Conservation (phyloP, 2,329 filamentous ascomycete genomes). For the Xylaria sp. region DNA sequence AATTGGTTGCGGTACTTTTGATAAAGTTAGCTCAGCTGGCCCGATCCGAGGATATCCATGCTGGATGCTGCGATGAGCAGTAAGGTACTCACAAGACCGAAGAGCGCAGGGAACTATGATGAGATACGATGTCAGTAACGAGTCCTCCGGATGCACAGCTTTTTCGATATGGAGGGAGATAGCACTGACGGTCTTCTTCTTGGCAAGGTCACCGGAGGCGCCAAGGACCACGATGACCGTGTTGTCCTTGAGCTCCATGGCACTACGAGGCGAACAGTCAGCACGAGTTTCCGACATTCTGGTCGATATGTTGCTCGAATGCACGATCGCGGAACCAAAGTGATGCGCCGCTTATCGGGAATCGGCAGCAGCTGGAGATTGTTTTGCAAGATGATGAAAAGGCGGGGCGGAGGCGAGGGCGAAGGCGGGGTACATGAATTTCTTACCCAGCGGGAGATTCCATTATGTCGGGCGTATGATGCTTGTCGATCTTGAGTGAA, state of each 20-base stretch:
- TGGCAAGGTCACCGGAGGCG: constrained; percentile 93
- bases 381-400: constrained; percentile 25
- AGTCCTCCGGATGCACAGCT: constrained; percentile 11
- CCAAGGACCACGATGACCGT: constrained; percentile 94
- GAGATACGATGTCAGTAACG: constrained; percentile 2
- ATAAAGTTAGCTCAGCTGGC: constrained; percentile 20
- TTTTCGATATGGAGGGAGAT: neutral
- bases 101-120: constrained; percentile 83
- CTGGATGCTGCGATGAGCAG: neutral
- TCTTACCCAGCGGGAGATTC: constrained; percentile 32
- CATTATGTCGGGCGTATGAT: constrained; percentile 25
- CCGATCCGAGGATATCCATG: neutral
- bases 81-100: constrained; percentile 75
- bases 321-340: constrained; percentile 1
- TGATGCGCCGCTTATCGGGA: constrained; percentile 10
- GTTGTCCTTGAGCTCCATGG: constrained; percentile 96
- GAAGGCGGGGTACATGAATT: constrained; percentile 26
- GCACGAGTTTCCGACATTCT: constrained; percentile 18
- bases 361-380: constrained; percentile 12
- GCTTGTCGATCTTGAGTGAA: constrained; percentile 4
- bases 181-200: constrained; percentile 90
- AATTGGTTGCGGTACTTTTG: constrained; percentile 94
- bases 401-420: constrained; percentile 26
- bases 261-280: constrained; percentile 49
- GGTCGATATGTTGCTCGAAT: neutral